Conservation (phyloP, 257 asterid species). For the Scutellaria baicalensis region DNA sequence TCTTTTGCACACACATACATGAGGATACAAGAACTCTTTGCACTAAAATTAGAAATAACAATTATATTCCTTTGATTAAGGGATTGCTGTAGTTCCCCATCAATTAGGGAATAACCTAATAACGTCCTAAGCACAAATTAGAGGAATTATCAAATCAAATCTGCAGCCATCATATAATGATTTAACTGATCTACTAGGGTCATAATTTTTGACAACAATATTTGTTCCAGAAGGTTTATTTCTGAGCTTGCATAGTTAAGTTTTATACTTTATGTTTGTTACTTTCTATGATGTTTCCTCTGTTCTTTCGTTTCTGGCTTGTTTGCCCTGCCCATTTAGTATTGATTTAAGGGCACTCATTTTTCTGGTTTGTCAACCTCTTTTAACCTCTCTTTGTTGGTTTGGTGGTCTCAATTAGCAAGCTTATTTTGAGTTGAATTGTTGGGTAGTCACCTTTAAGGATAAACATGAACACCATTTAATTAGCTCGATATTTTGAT, state of each 20-base stretch:
- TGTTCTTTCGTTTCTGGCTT: background rate
- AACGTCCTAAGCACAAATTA: background rate
- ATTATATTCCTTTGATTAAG: background rate
- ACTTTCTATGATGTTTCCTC: background rate
- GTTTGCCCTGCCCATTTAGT: background rate
- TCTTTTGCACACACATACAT: background rate
- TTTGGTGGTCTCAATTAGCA: background rate
- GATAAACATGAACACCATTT: background rate
- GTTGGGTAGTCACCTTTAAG: background rate
- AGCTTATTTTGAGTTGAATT: background rate
- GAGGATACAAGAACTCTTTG: background rate
- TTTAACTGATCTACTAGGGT: background rate
- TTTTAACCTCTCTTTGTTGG: background rate
- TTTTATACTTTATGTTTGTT: background rate
- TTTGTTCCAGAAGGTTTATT: background rate
- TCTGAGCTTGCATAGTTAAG: background rate
- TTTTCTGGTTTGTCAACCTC: background rate
- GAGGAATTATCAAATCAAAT: background rate
- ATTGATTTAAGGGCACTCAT: background rate
- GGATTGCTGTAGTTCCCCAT: background rate
- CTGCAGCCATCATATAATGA: background rate
- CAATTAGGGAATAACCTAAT: background rate
- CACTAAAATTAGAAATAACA: background rate
- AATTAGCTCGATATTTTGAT: background rate
- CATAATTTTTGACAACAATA: background rate